These are phyloP conservation scores for Pseudogymnoascus sp. DNA, from an alignment of 2,329 filamentous ascomycete genomes.

Conservation along the genomic window DNA sequence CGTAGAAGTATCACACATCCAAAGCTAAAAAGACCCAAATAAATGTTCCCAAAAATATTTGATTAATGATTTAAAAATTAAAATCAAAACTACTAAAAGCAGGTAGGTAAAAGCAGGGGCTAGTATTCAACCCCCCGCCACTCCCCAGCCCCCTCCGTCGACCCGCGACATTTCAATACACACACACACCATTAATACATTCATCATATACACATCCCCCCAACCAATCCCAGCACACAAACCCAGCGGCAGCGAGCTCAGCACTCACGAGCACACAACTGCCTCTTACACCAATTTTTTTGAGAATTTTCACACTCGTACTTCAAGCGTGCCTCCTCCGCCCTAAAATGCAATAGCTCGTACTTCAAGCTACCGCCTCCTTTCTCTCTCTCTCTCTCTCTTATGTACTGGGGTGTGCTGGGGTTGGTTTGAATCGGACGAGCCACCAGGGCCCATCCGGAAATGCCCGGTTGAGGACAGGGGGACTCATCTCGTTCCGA, in stretches of 20 bases:
- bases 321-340: background rate
- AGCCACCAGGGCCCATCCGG: background rate
- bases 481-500: background rate
- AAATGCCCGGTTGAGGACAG: background rate
- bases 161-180: background rate
- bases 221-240: background rate
- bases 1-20: too few relatives aligned
- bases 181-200: too few relatives aligned
- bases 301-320: background rate
- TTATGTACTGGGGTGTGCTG: background rate
- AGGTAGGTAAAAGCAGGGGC: background rate
- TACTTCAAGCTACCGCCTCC: background rate
- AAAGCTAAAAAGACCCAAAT: background rate
- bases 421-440: background rate
- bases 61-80: background rate
- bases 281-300: background rate
- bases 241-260: conserved; percentile 1
- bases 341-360: background rate
- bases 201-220: background rate
- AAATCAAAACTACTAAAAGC: background rate
- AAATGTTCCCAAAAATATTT: background rate
- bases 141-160: background rate
- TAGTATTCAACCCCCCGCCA: background rate
- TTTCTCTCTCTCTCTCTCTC: background rate
- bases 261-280: background rate